These are phyloP conservation scores for Deinandra increscens DNA, from an alignment of 129 eudicot species.

Conservation along the genomic window DNA sequence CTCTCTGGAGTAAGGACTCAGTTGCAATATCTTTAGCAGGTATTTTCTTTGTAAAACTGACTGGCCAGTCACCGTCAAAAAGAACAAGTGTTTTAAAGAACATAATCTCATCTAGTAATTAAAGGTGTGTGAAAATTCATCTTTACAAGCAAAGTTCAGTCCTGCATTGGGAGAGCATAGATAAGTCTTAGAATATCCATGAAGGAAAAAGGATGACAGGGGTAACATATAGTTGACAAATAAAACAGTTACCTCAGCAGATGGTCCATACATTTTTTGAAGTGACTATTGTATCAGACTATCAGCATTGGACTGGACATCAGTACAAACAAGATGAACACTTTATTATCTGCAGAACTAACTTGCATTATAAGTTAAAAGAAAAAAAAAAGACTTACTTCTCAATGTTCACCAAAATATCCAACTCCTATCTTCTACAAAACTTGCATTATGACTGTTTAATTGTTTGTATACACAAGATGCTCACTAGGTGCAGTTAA, in stretches of 20 bases:
- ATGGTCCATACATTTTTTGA: constrained; percentile 33
- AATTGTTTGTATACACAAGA: constrained; percentile 46
- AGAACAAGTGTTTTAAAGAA: no score
- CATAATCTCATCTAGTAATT: constrained; percentile 36
- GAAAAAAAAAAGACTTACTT: constrained; percentile 46
- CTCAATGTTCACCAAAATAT: constrained; percentile 56
- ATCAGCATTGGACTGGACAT: constrained; percentile 39
- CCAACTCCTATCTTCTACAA: constrained; percentile 61
- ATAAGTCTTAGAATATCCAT: constrained; percentile 5
- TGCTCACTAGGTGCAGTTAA: constrained; percentile 89
- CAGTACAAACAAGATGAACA: constrained; percentile 26
- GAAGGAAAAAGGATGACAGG: neutral
- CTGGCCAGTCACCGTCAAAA: constrained; percentile 6
- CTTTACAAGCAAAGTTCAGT: constrained; percentile 46
- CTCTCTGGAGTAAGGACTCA: constrained; percentile 25
- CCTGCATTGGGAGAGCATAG: constrained; percentile 36
- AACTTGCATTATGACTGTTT: constrained; percentile 58
- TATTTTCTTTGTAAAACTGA: constrained; percentile 34
- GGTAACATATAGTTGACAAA: neutral
- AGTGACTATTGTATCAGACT: constrained; percentile 37
- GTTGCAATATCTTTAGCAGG: constrained; percentile 38
- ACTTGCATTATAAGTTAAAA: neutral
- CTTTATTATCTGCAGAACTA: neutral
- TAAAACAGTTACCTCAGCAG: constrained; percentile 39
- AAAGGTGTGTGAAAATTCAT: constrained; percentile 35